A percentile compares a stretch with the other conserved stretches of the same genome.
phyloP scores from a whole-genome alignment of 1,284 basidiomycete species.

The Anthracocystis panici-leucophaei region DNA sequence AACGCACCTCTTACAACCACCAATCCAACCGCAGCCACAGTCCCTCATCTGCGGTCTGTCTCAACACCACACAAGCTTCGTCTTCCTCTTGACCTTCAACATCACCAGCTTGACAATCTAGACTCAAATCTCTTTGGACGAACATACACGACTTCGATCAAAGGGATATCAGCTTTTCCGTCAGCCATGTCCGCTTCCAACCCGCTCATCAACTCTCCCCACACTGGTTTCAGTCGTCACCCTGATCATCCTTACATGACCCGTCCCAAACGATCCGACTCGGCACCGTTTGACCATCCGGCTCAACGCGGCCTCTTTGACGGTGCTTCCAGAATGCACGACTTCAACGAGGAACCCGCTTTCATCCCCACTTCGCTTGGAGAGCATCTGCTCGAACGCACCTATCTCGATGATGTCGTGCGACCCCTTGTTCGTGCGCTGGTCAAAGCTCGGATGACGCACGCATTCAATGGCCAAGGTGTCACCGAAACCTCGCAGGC shows the following conservation, averaged over 20 bases:
- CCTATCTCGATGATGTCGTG: slow-evolving; percentile 53
- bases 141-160: slow-evolving; percentile 47
- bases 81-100: neutral
- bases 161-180: slow-evolving; percentile 11
- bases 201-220: slow-evolving; percentile 37
- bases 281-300: slow-evolving; percentile 11
- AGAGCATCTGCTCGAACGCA: slow-evolving; percentile 50
- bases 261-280: slow-evolving; percentile 41
- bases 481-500: slow-evolving; percentile 24
- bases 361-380: slow-evolving; percentile 46
- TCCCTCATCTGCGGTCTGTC: no score
- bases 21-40: no score
- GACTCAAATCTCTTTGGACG: slow-evolving; percentile 35
- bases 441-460: slow-evolving; percentile 45
- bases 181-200: slow-evolving; percentile 39
- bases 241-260: slow-evolving; percentile 16
- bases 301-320: slow-evolving; percentile 18
- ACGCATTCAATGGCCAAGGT: slow-evolving; percentile 10
- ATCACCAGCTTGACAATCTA: slow-evolving; percentile 3
- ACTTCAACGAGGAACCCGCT: slow-evolving; percentile 28
- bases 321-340: slow-evolving; percentile 16
- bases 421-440: slow-evolving; percentile 48
- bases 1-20: no score
- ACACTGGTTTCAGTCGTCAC: slow-evolving; percentile 17
- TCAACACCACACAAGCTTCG: neutral